phyloP scores from a whole-genome alignment of 257 asterid species.

The Nemophila menziesii region DNA sequence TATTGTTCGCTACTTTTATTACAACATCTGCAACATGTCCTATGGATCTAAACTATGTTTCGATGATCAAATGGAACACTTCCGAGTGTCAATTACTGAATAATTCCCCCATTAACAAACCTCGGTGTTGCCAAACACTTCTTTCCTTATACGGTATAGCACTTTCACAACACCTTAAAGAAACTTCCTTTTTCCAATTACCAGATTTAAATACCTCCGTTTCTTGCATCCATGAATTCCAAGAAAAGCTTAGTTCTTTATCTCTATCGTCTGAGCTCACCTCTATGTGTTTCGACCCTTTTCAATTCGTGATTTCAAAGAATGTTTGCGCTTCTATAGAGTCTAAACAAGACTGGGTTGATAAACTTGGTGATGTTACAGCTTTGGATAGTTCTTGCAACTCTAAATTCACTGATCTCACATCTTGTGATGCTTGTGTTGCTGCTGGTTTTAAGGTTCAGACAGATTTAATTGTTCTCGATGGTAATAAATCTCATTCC shows the following conservation, averaged over 20 bases:
- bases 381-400: constrained; percentile 3
- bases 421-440: constrained; percentile 4
- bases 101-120: not conserved
- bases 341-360: not conserved
- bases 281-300: constrained; percentile 1
- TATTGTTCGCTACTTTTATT: not conserved
- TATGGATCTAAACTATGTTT: constrained; percentile 4
- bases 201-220: constrained; percentile 4
- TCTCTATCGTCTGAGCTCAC: not conserved
- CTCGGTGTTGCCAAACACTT: constrained; percentile 7
- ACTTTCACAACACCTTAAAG: constrained; percentile 6
- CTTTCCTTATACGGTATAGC: constrained; percentile 3
- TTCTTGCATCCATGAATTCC: constrained; percentile 4
- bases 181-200: constrained; percentile 4
- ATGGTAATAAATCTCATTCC: constrained; percentile 6
- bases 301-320: constrained; percentile 2
- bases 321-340: constrained; percentile 1
- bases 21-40: constrained; percentile 7
- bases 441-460: constrained; percentile 8
- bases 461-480: constrained; percentile 4
- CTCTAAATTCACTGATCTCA: not conserved
- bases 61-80: constrained; percentile 1
- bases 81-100: not conserved
- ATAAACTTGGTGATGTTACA: not conserved
- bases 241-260: not conserved